Evolutionary conservation across 1,139 yeast genomes (phyloP).

Genomic region (Suhomyces taliae): DNA sequence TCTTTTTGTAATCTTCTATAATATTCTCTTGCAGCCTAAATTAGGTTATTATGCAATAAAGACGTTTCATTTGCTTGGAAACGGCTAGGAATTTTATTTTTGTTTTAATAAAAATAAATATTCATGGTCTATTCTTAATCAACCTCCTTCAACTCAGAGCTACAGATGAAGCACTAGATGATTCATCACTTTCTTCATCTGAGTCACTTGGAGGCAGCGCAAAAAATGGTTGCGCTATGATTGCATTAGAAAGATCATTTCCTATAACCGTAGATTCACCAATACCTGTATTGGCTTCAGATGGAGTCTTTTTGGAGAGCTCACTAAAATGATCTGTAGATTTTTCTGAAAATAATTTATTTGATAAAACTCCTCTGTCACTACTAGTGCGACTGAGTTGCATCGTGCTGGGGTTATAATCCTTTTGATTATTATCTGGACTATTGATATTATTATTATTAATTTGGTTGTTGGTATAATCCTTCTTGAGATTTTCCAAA

Average conservation of each 20-base stretch:
- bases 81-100: too few species aligned
- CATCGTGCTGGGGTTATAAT: not conserved
- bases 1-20: too few species aligned
- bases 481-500: conserved; percentile 17
- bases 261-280: conserved; percentile 4
- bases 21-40: too few species aligned
- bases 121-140: not conserved
- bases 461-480: not conserved
- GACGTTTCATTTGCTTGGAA: too few species aligned
- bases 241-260: conserved; percentile 18
- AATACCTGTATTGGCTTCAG: conserved; percentile 9
- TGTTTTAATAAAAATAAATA: too few species aligned
- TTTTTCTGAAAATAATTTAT: conserved; percentile 3
- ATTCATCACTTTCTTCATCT: conserved; percentile 21
- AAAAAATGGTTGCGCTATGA: conserved; percentile 44
- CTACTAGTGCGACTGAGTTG: conserved; percentile 5
- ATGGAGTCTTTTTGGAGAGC: not conserved
- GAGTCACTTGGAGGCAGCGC: conserved; percentile 43
- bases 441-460: not conserved
- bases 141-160: not conserved
- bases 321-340: conserved; percentile 3
- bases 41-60: too few species aligned
- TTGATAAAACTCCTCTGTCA: conserved; percentile 2
- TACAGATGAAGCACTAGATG: not conserved
- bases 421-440: not conserved